Evolutionary conservation across 352 stramenopile genomes (phyloP).

Genomic region (Phytophthora niederhauseri): DNA sequence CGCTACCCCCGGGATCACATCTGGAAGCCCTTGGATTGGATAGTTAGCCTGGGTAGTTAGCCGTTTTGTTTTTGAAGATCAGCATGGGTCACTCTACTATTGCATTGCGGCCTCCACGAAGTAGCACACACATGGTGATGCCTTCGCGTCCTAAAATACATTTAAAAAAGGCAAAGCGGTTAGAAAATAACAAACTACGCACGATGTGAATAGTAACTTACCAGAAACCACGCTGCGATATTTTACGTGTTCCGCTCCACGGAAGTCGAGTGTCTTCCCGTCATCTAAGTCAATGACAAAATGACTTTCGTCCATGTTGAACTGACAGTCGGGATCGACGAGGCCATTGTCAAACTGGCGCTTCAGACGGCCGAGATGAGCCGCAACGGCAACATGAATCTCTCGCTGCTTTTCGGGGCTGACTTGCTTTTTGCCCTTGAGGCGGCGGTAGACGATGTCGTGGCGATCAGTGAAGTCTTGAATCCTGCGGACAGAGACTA

Average conservation of each 20-base stretch:
- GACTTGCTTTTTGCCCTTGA: not conserved
- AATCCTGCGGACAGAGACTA: not conserved
- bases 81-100: not conserved
- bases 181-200: not conserved
- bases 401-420: not conserved
- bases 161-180: no score
- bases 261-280: not conserved
- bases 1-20: not conserved
- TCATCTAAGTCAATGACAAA: not conserved
- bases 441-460: not conserved
- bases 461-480: conserved; percentile 11
- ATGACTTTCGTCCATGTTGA: not conserved
- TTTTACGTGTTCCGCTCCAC: not conserved
- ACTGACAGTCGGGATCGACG: not conserved
- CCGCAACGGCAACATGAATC: not conserved
- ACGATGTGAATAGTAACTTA: not conserved
- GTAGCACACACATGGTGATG: not conserved
- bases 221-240: not conserved
- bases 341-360: not conserved
- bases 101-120: not conserved
- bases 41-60: no score
- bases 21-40: not conserved
- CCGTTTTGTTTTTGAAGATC: not conserved
- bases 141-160: not conserved
- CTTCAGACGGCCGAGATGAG: not conserved